Evolutionary conservation across 148 eudicot genomes (phyloP).

Genomic region (Rhododendron williamsianum): DNA sequence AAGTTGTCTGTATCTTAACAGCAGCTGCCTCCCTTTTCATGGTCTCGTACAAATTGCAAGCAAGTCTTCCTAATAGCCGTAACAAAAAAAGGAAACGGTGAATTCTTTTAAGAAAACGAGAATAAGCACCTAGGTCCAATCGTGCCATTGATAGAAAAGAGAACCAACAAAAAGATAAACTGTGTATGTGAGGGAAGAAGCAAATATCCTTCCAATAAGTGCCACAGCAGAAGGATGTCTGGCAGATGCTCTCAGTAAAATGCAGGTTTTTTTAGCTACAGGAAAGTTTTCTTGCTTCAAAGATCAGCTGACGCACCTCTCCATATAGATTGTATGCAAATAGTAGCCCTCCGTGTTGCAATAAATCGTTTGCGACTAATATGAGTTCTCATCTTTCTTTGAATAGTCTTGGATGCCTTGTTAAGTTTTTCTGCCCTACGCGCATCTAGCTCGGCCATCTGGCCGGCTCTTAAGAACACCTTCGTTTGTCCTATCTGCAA

Average conservation of each 20-base stretch:
- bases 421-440: slow-evolving; percentile 60
- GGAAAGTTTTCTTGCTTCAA: slow-evolving; percentile 11
- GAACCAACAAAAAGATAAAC: background rate
- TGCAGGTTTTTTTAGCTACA: background rate
- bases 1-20: slow-evolving; percentile 57
- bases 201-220: background rate
- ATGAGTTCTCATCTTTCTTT: slow-evolving; percentile 64
- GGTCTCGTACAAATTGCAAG: slow-evolving; percentile 49
- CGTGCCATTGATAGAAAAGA: background rate
- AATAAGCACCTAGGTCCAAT: background rate
- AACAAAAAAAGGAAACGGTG: slow-evolving; percentile 11
- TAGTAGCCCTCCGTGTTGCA: slow-evolving; percentile 49
- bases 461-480: slow-evolving; percentile 92
- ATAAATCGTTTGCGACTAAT: slow-evolving; percentile 52
- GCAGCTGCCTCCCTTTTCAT: slow-evolving; percentile 71
- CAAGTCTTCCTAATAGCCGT: slow-evolving; percentile 54
- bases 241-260: background rate
- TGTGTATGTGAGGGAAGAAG: background rate
- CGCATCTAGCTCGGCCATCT: slow-evolving; percentile 92
- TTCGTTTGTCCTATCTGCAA: slow-evolving; percentile 87
- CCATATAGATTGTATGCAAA: slow-evolving; percentile 53
- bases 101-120: background rate
- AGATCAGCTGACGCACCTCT: slow-evolving; percentile 50
- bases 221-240: background rate
- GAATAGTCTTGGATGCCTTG: slow-evolving; percentile 70